A percentile compares a stretch with the other conserved stretches of the same genome.
Conservation (phyloP, 78 protist species). For the Tieghemostelium lacteum region DNA sequence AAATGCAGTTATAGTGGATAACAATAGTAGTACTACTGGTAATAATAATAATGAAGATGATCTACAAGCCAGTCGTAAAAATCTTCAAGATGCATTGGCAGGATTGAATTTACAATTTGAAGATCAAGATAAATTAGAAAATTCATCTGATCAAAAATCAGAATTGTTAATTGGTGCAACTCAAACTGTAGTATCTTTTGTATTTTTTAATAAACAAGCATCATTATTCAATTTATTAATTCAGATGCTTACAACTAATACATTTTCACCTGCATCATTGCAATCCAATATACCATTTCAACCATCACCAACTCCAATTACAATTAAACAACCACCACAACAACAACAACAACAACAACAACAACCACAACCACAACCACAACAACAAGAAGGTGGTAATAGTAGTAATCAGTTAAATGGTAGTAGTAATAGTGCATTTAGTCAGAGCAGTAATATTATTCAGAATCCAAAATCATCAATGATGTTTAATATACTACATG, state of each 20-base stretch:
- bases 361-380: background rate
- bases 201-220: conserved; percentile 52
- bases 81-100: background rate
- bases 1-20: no score
- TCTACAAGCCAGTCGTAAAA: no score
- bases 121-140: background rate
- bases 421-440: background rate
- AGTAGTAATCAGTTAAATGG: background rate
- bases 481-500: conserved; percentile 52
- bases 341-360: no score
- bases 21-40: no score
- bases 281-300: conserved; percentile 1
- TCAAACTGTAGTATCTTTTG: conserved; percentile 58
- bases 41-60: no score
- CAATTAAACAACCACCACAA: background rate
- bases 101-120: background rate
- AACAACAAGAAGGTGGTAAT: background rate
- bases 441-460: background rate
- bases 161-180: conserved; percentile 26
- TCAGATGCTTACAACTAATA: conserved; percentile 71
- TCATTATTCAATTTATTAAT: conserved; percentile 43
- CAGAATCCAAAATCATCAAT: background rate
- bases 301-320: conserved; percentile 27
- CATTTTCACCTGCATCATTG: conserved; percentile 25
- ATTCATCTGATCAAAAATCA: background rate